Evolutionary conservation across 2,329 filamentous ascomycete genomes (phyloP).

Genomic region (Penicillium sp.): DNA sequence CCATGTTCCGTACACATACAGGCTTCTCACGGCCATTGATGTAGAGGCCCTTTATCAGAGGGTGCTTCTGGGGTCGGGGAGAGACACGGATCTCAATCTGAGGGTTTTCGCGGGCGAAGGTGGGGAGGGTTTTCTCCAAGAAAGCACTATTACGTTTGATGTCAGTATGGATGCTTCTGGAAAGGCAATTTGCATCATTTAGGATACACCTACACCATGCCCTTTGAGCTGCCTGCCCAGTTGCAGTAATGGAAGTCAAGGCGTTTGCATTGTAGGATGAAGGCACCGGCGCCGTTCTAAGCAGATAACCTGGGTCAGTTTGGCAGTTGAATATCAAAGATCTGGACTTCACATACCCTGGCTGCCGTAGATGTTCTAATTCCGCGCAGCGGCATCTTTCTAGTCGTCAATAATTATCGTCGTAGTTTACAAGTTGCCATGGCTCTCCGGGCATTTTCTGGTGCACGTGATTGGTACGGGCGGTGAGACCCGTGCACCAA

Average conservation of each 20-base stretch:
- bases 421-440: conserved; percentile 7
- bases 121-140: conserved; percentile 70
- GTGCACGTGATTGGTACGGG: conserved; percentile 6
- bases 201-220: conserved; percentile 73
- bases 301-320: conserved; percentile 8
- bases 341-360: conserved; percentile 49
- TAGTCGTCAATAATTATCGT: conserved; percentile 6
- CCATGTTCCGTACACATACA: conserved; percentile 84
- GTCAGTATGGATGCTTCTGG: background rate
- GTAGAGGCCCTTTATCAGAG: conserved; percentile 83
- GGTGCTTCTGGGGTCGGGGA: conserved; percentile 84
- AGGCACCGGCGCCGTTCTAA: conserved; percentile 94
- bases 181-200: background rate
- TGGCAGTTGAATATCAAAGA: background rate
- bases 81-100: conserved; percentile 89
- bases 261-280: conserved; percentile 95
- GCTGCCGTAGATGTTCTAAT: conserved; percentile 55
- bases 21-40: conserved; percentile 85
- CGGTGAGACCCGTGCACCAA: conserved; percentile 2
- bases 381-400: conserved; percentile 45
- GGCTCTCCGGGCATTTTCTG: conserved; percentile 27
- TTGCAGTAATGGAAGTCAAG: conserved; percentile 97
- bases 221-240: conserved; percentile 85
- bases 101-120: conserved; percentile 78
- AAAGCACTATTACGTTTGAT: conserved; percentile 59